phyloP scores from a whole-genome alignment of 768 basidiomycete species.

The Leccinellum rugosiceps region DNA sequence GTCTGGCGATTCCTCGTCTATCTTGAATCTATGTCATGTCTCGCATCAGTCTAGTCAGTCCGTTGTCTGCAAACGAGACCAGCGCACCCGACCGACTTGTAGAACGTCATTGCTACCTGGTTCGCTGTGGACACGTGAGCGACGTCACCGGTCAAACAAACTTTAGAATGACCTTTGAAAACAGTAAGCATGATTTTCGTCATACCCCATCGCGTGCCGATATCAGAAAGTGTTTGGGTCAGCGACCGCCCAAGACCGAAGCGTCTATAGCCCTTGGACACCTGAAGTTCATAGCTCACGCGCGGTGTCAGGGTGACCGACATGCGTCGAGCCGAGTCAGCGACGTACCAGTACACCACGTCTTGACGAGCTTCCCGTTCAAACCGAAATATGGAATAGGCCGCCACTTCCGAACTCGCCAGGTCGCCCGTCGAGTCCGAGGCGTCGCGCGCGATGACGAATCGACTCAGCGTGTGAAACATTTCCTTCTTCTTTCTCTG shows the following conservation, averaged over 20 bases:
- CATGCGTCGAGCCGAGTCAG: not conserved
- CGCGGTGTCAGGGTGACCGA: not conserved
- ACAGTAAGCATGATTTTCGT: slow-evolving; percentile 73
- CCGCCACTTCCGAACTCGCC: slow-evolving; percentile 28
- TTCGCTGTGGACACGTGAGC: slow-evolving; percentile 39
- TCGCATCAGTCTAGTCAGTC: slow-evolving; percentile 5
- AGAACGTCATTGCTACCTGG: slow-evolving; percentile 45
- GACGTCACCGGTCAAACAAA: not conserved
- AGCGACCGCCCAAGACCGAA: slow-evolving; percentile 59
- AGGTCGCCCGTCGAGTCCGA: slow-evolving; percentile 13
- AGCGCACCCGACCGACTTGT: slow-evolving; percentile 51
- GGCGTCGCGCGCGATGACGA: slow-evolving; percentile 41
- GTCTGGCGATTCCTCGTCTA: slow-evolving; percentile 54
- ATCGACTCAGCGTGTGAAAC: slow-evolving; percentile 59
- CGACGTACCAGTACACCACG: slow-evolving; percentile 68
- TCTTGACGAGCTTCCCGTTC: slow-evolving; percentile 60
- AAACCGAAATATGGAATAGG: slow-evolving; percentile 66
- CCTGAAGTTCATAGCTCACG: slow-evolving; percentile 75
- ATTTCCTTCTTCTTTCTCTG: slow-evolving; percentile 53
- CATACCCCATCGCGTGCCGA: slow-evolving; percentile 57
- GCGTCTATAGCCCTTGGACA: slow-evolving; percentile 41
- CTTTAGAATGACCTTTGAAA: slow-evolving; percentile 53
- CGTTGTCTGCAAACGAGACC: not conserved
- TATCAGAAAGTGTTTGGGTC: slow-evolving; percentile 44
- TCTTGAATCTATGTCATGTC: slow-evolving; percentile 44